These are phyloP conservation scores for Cladobotryum mycophilum DNA, from an alignment of 2,329 filamentous ascomycete genomes.

Conservation along the genomic window DNA sequence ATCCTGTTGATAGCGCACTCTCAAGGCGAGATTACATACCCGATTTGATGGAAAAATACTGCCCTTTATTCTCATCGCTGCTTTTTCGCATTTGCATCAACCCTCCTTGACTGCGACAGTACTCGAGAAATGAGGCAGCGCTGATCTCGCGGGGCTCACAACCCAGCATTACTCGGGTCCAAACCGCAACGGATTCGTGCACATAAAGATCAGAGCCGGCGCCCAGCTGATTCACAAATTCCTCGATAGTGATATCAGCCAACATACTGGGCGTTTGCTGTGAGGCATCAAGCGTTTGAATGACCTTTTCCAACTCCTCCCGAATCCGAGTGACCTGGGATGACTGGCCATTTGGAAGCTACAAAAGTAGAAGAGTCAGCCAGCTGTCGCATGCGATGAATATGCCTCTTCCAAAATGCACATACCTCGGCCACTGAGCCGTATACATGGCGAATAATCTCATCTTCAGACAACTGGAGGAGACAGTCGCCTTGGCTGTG, in stretches of 20 bases:
- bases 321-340: no score
- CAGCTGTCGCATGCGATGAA: no score
- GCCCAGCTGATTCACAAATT: neutral
- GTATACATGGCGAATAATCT: neutral
- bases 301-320: no score
- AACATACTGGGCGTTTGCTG: neutral
- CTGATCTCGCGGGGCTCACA: slow-evolving; percentile 1
- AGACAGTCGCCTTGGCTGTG: slow-evolving; percentile 17
- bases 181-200: slow-evolving; percentile 1
- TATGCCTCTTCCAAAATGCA: no score
- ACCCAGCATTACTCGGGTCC: slow-evolving; percentile 4
- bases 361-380: no score
- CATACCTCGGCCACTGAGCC: neutral
- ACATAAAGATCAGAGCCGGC: neutral
- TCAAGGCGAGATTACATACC: no score
- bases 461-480: neutral
- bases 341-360: no score
- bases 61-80: no score
- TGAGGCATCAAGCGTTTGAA: no score
- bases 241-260: slow-evolving; percentile 1
- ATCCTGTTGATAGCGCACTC: no score
- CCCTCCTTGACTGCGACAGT: neutral
- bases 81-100: slow-evolving; percentile 2
- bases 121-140: slow-evolving; percentile 2
- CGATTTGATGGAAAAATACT: no score